Evolutionary conservation across 1,284 basidiomycete species (phyloP).

Genomic region (Cryptococcus depauperatus): DNA sequence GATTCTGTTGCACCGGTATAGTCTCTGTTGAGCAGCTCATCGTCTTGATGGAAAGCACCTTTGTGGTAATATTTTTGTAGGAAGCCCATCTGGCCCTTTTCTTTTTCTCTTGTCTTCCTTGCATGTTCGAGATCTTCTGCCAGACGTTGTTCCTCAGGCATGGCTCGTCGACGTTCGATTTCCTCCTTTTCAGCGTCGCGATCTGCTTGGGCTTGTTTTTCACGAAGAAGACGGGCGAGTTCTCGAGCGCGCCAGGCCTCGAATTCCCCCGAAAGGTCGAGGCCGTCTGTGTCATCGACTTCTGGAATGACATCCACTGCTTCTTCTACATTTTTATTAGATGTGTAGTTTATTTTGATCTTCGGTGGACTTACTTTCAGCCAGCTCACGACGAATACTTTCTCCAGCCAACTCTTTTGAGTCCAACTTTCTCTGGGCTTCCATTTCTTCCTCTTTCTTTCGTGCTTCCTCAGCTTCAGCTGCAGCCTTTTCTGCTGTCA

Average conservation of each 20-base stretch:
- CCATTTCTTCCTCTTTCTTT: slow-evolving; percentile 33
- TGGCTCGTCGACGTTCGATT: slow-evolving; percentile 75
- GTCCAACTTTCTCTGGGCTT: slow-evolving; percentile 37
- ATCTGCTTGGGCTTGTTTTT: slow-evolving; percentile 71
- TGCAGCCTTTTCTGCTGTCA: slow-evolving; percentile 32
- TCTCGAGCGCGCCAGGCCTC: slow-evolving; percentile 93
- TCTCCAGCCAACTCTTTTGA: slow-evolving; percentile 43
- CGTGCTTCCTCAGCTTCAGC: slow-evolving; percentile 36
- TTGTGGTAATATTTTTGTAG: slow-evolving; percentile 99
- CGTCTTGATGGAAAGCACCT: slow-evolving; percentile 96
- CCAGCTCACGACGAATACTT: slow-evolving; percentile 42
- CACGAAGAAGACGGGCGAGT: slow-evolving; percentile 78
- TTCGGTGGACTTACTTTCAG: slow-evolving; percentile 34
- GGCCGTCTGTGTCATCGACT: slow-evolving; percentile 88
- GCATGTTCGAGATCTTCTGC: slow-evolving; percentile 84
- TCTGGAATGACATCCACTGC: slow-evolving; percentile 73
- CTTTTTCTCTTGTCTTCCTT: slow-evolving; percentile 59
- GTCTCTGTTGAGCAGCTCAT: slow-evolving; percentile 81
- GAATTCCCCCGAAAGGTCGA: slow-evolving; percentile 86
- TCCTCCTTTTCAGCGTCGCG: slow-evolving; percentile 80
- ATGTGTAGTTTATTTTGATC: too few relatives aligned
- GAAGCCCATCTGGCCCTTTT: slow-evolving; percentile 68
- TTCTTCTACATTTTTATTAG: slow-evolving; percentile 50
- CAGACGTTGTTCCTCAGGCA: slow-evolving; percentile 85
- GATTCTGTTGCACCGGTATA: slow-evolving; percentile 82